Percentiles rank a stretch among this genome's conserved stretches.
These are phyloP conservation scores for Diaporthe batatas DNA, from an alignment of 2,329 filamentous ascomycete species.

Conservation along the genomic window DNA sequence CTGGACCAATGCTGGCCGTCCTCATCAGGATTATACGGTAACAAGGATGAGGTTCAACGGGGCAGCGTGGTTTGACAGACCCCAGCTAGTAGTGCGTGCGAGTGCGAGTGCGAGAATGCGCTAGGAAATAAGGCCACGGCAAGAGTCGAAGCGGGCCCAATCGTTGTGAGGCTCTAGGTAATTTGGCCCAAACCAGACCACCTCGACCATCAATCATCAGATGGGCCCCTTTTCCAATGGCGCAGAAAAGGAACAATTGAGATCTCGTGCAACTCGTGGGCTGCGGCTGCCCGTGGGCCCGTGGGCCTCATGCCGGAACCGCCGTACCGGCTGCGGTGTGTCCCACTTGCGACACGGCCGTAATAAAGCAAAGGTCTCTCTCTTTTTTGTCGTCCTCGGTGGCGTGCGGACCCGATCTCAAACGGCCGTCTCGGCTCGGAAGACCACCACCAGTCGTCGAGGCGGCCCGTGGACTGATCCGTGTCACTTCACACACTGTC, in stretches of 20 bases:
- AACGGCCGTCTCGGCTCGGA: constrained; percentile 1
- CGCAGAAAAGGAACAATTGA: not conserved
- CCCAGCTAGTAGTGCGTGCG: not conserved
- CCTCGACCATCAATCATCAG: too few species aligned
- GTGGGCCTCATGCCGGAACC: constrained; percentile 16
- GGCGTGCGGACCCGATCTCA: constrained; percentile 6
- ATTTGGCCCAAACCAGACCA: not conserved
- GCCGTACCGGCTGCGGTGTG: constrained; percentile 12
- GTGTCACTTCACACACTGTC: not conserved
- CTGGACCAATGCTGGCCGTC: not conserved
- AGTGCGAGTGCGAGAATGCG: not conserved
- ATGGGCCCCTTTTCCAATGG: not conserved
- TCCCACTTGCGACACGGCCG: constrained; percentile 35
- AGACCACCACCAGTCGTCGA: not conserved
- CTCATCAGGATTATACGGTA: not conserved
- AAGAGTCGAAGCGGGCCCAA: not conserved
- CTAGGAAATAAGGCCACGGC: not conserved
- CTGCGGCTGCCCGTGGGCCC: constrained; percentile 3
- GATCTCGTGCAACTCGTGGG: constrained; percentile 34
- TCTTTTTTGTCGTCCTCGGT: not conserved
- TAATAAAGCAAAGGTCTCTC: not conserved
- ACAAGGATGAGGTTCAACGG: not conserved
- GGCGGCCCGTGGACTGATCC: not conserved
- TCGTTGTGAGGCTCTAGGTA: not conserved
- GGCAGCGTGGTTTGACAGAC: not conserved